phyloP scores from a whole-genome alignment of 83 land plant genomes.

The Isoetes engelmannii region DNA sequence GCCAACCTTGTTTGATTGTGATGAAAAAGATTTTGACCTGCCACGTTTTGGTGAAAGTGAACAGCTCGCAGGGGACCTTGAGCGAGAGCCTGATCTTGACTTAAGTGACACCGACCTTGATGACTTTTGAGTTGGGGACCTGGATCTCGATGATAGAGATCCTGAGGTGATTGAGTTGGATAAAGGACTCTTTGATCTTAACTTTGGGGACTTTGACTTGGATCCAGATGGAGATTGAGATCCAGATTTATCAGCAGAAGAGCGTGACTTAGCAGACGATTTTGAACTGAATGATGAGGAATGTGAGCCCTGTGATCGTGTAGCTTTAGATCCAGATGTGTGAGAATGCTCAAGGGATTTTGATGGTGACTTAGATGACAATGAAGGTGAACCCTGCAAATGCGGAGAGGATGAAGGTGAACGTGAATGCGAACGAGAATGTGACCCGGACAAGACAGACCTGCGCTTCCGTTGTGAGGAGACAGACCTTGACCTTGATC shows the following conservation, averaged over 20 bases:
- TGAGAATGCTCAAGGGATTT: background rate
- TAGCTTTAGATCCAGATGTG: background rate
- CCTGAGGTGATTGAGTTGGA: background rate
- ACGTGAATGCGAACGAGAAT: background rate
- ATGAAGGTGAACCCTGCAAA: conserved; percentile 11
- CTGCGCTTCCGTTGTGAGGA: no score
- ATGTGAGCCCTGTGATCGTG: background rate
- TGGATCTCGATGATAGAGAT: conserved; percentile 14
- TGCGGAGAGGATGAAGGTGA: background rate
- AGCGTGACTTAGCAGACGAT: conserved; percentile 10
- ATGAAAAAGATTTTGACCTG: no score
- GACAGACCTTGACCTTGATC: no score
- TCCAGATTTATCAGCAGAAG: conserved; percentile 2
- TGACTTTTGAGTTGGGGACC: conserved; percentile 22
- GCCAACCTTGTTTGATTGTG: no score
- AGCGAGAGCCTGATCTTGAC: conserved; percentile 27
- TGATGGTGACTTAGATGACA: conserved; percentile 13
- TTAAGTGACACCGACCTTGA: conserved; percentile 14
- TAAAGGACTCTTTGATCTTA: no score
- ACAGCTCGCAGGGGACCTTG: conserved; percentile 2
- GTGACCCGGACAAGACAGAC: no score
- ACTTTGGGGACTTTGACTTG: conserved; percentile 10
- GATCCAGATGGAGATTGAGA: conserved; percentile 14
- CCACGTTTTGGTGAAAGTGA: no score
- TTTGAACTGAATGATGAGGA: conserved; percentile 17